These are phyloP conservation scores for Pseudogymnoascus verrucosus DNA, from an alignment of 2,329 filamentous ascomycete genomes.

Conservation along the genomic window DNA sequence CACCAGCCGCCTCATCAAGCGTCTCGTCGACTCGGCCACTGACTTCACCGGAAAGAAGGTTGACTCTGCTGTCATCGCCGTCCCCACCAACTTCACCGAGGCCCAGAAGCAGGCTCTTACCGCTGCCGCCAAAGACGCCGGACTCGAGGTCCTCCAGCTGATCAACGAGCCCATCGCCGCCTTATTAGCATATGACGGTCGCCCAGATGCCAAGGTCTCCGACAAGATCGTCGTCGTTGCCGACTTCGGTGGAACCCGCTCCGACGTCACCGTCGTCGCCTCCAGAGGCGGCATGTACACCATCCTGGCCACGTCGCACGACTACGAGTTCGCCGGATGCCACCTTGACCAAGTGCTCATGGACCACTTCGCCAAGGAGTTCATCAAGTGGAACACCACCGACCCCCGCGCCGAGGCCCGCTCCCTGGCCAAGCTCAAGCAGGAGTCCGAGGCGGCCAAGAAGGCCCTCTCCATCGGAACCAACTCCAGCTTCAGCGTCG, in stretches of 20 bases:
- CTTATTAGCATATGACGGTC: conserved; percentile 83
- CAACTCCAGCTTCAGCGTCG: conserved; percentile 86
- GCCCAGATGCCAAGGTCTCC: conserved; percentile 60
- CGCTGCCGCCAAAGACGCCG: conserved; percentile 70
- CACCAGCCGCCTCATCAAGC: conserved; percentile 74
- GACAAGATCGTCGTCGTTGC: conserved; percentile 91
- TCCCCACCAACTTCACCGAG: conserved; percentile 88
- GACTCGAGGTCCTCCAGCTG: conserved; percentile 83
- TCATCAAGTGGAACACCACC: conserved; percentile 83
- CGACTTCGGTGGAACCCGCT: conserved; percentile 86
- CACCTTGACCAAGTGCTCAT: conserved; percentile 85
- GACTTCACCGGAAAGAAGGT: conserved; percentile 91
- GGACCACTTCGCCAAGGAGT: conserved; percentile 97
- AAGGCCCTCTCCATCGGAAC: conserved; percentile 82
- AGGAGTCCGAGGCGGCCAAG: conserved; percentile 86
- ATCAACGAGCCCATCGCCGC: conserved; percentile 87
- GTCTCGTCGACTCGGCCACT: conserved; percentile 73
- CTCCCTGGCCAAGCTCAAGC: conserved; percentile 82
- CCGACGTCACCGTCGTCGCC: conserved; percentile 83
- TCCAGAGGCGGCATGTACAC: conserved; percentile 95
- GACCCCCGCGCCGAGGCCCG: conserved; percentile 78
- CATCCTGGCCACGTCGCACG: conserved; percentile 84
- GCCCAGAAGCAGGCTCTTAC: conserved; percentile 75
- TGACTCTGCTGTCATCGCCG: conserved; percentile 87
- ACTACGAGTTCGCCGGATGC: conserved; percentile 85